Percentiles rank a stretch among this genome's conserved stretches.
phyloP scores from a whole-genome alignment of 345 rosid species.

The Euclidium syriacum region DNA sequence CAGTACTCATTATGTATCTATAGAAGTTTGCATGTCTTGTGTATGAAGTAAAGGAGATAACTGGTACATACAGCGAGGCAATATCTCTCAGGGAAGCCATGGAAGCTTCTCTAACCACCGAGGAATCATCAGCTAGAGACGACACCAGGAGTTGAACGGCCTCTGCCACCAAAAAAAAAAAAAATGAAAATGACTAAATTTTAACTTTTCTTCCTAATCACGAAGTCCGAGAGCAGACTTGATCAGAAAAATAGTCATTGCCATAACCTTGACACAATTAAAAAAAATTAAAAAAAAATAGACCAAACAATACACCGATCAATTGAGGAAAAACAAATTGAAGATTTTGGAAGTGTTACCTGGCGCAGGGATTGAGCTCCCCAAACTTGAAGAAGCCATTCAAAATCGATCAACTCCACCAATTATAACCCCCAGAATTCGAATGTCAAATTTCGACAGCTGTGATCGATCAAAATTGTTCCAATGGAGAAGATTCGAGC shows the following conservation, averaged over 20 bases:
- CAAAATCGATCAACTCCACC: slow-evolving; percentile 20
- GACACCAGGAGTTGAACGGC: slow-evolving; percentile 83
- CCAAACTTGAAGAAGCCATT: slow-evolving; percentile 84
- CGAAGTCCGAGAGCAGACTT: neutral
- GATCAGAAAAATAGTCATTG: neutral
- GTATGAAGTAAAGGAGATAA: slow-evolving; percentile 3
- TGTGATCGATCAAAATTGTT: slow-evolving; percentile 9
- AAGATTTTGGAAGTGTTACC: slow-evolving; percentile 36
- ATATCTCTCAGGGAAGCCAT: slow-evolving; percentile 82
- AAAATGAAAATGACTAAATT: neutral
- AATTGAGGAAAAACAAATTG: neutral
- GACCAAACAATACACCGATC: slow-evolving; percentile 2
- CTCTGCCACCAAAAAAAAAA: slow-evolving; percentile 42
- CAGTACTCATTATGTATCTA: neutral
- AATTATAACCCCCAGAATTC: neutral
- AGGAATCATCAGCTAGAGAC: slow-evolving; percentile 82
- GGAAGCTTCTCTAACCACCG: slow-evolving; percentile 65
- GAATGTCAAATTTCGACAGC: neutral
- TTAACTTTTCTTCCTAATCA: slow-evolving; percentile 10
- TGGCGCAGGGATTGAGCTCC: slow-evolving; percentile 62
- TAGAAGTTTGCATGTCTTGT: neutral
- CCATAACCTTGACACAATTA: slow-evolving; percentile 21
- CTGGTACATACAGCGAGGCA: slow-evolving; percentile 46
- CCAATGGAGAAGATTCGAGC: neutral
- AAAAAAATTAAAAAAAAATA: neutral